These are phyloP conservation scores for Huntiella moniliformis DNA, from an alignment of 2,329 filamentous ascomycete genomes.

Conservation along the genomic window DNA sequence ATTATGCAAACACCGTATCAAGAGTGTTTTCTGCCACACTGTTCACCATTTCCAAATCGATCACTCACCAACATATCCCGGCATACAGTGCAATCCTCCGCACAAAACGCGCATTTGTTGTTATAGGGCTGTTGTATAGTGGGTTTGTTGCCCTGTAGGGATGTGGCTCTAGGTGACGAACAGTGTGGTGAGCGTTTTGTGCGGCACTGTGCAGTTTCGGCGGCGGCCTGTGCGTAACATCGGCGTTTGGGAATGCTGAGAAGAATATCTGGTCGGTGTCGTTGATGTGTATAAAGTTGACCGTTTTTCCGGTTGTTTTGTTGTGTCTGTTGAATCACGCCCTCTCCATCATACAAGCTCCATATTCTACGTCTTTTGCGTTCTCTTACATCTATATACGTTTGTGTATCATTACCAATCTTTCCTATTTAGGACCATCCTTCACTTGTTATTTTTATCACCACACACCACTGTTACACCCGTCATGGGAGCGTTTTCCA, in stretches of 20 bases:
- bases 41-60: no score
- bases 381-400: not conserved
- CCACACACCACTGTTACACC: not conserved
- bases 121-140: not conserved
- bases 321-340: not conserved
- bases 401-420: not conserved
- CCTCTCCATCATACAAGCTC: not conserved
- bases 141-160: no score
- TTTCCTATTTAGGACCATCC: not conserved
- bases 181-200: not conserved
- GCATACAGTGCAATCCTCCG: constrained; percentile 1
- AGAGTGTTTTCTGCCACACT: no score
- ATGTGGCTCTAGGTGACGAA: not conserved
- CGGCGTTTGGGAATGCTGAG: no score
- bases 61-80: no score
- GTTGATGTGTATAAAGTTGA: not conserved
- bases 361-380: not conserved
- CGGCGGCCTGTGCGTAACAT: no score
- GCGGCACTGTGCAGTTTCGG: not conserved
- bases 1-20: no score
- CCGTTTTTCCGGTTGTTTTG: not conserved
- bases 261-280: not conserved
- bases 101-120: constrained; percentile 3
- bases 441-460: not conserved
- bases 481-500: not conserved